Base-by-base conservation (phyloP, 768 basidiomycete species). In the Naganishia vaughanmartiniae region DNA sequence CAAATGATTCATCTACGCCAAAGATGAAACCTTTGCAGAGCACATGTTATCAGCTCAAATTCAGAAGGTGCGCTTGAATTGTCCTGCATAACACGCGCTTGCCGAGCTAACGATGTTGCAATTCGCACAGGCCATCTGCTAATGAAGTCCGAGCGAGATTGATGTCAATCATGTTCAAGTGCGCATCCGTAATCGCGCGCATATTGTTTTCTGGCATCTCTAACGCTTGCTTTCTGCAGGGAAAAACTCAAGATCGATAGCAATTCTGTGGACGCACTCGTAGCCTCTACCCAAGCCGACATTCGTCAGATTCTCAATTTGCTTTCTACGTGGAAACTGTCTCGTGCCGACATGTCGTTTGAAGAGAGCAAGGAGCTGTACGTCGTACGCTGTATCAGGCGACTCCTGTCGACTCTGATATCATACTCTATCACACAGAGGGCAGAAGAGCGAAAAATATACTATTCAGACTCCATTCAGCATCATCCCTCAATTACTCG, bases 231-330 rank as follows among this genome's bases (percentile, higher is more conserved):
- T n/a, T 21, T 26, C 12, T 26, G 48, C 72, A 94, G 92, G 80
- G 96, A 99, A 81, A 91, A 91, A 74, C 86, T 99, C 87, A 90
- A 91, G 80, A 84, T 97, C n/a, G 90, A 91, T 0, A 87, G 88
- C 0, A 91, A 91, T 70, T 95, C 94, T 51, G 81, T 98, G 39
- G 96, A 99, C 77, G 91, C 96, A 79, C 89, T 99, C 36, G 87
- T 98, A 69, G 81, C 83, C 1, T 91, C 95, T 5, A 86, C 93
- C 1, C 91, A 96, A 75, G 95, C 94, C 1, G 96, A 99, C 81
- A 95, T 99, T 70, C 90, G 96, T 3, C 95, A 95, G 79, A 92
- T 98, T 24, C 83, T 99, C 71, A 98, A 97, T 80, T 97, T 99
- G 93, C 84, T 99, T 15, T 95, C 96, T 5, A 98, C 95, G 0